These are phyloP conservation scores for Nyctanthes arbortristis DNA, from an alignment of 257 asterid species.

Conservation along the genomic window DNA sequence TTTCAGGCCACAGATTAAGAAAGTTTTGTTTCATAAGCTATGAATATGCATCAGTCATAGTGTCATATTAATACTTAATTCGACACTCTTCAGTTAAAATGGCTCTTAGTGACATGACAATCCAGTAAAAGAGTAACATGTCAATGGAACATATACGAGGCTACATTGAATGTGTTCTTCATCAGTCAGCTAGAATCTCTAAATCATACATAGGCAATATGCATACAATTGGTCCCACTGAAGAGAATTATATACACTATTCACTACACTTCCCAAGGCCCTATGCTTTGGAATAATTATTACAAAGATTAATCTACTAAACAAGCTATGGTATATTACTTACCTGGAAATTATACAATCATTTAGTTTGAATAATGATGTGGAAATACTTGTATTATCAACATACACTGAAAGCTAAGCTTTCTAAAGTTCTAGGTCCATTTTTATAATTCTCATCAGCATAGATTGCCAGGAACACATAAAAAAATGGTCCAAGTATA, in stretches of 20 bases:
- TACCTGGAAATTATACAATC: background rate
- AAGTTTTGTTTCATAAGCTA: background rate
- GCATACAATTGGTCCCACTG: background rate
- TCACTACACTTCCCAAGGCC: background rate
- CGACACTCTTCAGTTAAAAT: background rate
- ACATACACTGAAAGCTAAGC: background rate
- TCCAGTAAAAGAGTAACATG: background rate
- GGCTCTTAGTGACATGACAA: background rate
- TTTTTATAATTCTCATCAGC: background rate
- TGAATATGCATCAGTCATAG: too few species aligned
- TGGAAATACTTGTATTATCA: background rate
- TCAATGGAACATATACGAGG: background rate
- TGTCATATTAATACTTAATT: too few species aligned
- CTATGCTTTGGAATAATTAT: background rate
- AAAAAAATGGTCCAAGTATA: background rate
- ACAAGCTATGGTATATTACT: background rate
- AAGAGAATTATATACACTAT: background rate
- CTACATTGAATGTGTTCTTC: background rate
- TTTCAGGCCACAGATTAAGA: background rate
- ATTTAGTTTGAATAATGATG: background rate
- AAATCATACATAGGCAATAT: background rate
- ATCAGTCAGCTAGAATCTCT: background rate
- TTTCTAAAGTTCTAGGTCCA: background rate
- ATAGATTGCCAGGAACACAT: background rate
- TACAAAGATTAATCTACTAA: background rate